Percentiles rank a stretch among this genome's conserved stretches.
phyloP scores from a whole-genome alignment of 2,329 filamentous ascomycete species.

The Alternaria viburni region DNA sequence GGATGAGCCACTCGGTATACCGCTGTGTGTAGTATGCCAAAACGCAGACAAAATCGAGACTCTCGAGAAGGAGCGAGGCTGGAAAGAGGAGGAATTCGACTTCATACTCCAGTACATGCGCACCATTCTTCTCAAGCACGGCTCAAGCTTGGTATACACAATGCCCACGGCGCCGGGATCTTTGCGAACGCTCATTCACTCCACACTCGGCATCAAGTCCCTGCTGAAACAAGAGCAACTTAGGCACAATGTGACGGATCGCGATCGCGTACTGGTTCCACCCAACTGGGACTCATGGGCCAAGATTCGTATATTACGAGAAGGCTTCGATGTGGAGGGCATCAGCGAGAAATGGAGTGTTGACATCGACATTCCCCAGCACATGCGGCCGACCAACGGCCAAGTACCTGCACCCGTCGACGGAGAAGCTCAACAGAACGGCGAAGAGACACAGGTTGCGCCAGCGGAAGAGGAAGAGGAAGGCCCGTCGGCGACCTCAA shows the following conservation, averaged over 20 bases:
- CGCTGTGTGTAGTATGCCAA: constrained; percentile 93
- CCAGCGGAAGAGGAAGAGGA: constrained; percentile 22
- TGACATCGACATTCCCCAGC: constrained; percentile 67
- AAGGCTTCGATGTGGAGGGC: constrained; percentile 89
- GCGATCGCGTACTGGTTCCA: constrained; percentile 92
- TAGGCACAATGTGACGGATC: constrained; percentile 81
- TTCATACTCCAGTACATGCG: constrained; percentile 92
- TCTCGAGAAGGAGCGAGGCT: constrained; percentile 85
- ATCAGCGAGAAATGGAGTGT: constrained; percentile 85
- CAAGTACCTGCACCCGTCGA: constrained; percentile 20
- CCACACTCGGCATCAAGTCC: constrained; percentile 84
- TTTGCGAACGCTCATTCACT: constrained; percentile 80
- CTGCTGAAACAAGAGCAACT: constrained; percentile 62
- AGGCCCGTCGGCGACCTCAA: constrained; percentile 67
- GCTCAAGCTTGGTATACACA: constrained; percentile 65
- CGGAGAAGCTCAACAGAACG: constrained; percentile 17
- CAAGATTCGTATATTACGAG: constrained; percentile 90
- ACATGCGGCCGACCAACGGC: constrained; percentile 33
- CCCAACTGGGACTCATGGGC: constrained; percentile 99
- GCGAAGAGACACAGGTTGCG: constrained; percentile 3
- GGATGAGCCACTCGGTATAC: constrained; percentile 86
- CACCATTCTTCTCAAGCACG: constrained; percentile 78
- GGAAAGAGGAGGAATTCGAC: constrained; percentile 97
- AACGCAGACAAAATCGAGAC: constrained; percentile 92
- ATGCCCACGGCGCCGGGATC: constrained; percentile 68